Percentiles rank a stretch among this genome's conserved stretches.
Evolutionary conservation across 176 grass and related monocot species (phyloP).

Genomic region (Ananas comosus): DNA sequence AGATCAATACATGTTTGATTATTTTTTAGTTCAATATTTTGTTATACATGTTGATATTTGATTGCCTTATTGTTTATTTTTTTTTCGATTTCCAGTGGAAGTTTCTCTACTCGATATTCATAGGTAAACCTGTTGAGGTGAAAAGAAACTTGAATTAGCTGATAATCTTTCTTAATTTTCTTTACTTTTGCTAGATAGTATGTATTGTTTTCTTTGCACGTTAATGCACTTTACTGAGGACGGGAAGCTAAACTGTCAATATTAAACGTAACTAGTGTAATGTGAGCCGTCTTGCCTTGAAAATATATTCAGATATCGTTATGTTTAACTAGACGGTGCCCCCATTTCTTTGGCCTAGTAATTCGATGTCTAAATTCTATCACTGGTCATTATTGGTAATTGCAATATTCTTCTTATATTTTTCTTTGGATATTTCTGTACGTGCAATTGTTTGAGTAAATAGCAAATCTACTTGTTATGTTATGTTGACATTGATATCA

Average conservation of each 20-base stretch:
- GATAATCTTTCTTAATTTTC: not conserved
- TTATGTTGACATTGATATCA: constrained; percentile 24
- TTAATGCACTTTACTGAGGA: not conserved
- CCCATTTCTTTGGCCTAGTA: no score
- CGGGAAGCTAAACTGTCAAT: no score
- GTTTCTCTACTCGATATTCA: not conserved
- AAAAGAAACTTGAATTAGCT: not conserved
- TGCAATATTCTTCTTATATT: not conserved
- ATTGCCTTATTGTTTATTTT: not conserved
- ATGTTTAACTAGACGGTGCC: no score
- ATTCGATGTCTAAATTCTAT: no score
- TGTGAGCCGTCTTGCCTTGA: no score
- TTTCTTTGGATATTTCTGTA: constrained; percentile 9
- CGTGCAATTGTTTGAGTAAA: not conserved
- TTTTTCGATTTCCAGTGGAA: not conserved
- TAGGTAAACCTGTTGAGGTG: not conserved
- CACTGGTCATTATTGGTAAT: not conserved
- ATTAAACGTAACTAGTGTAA: no score
- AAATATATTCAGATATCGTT: no score
- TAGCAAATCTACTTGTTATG: not conserved
- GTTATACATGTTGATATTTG: not conserved
- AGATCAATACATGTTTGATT: not conserved
- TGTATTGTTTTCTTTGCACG: not conserved
- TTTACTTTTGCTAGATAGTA: not conserved
- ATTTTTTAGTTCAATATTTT: not conserved